A percentile compares a stretch with the other conserved stretches of the same genome.
Evolutionary conservation across 768 basidiomycete species (phyloP).

Genomic region (Asterophora parasitica): DNA sequence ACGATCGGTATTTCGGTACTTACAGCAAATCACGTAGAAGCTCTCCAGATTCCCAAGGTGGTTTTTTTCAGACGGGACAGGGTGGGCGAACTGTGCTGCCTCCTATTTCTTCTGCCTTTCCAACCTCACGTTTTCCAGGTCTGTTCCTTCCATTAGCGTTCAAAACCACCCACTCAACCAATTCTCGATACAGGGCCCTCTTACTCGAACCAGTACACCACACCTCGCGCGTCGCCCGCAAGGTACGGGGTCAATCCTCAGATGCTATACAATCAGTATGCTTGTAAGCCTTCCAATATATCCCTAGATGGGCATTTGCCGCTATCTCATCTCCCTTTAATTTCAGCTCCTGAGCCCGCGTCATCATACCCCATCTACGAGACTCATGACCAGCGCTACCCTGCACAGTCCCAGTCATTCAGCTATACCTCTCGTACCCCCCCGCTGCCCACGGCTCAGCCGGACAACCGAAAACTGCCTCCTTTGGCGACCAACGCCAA

Average conservation of each 20-base stretch:
- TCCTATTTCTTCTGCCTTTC: slow-evolving; percentile 80
- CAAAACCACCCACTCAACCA: slow-evolving; percentile 53
- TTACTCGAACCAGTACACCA: slow-evolving; percentile 54
- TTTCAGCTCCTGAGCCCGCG: slow-evolving; percentile 43
- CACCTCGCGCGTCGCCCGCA: slow-evolving; percentile 57
- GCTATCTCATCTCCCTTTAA: slow-evolving; percentile 33
- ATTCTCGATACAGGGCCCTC: slow-evolving; percentile 54
- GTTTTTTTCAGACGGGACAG: slow-evolving; percentile 75
- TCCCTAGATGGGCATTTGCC: slow-evolving; percentile 16
- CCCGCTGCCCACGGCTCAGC: slow-evolving; percentile 40
- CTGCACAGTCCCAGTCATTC: slow-evolving; percentile 40
- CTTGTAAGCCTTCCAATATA: slow-evolving; percentile 27
- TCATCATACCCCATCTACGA: slow-evolving; percentile 48
- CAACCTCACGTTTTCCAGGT: slow-evolving; percentile 90
- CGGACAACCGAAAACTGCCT: slow-evolving; percentile 56
- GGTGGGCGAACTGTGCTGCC: slow-evolving; percentile 87
- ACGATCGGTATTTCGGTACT: slow-evolving; percentile 64
- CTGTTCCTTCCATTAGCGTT: slow-evolving; percentile 58
- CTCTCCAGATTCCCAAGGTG: slow-evolving; percentile 61
- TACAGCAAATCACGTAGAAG: slow-evolving; percentile 64
- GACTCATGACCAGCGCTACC: slow-evolving; percentile 49
- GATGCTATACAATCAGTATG: slow-evolving; percentile 38
- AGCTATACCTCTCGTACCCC: slow-evolving; percentile 47
- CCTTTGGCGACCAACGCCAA: slow-evolving; percentile 43
- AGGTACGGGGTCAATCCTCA: slow-evolving; percentile 54